Base-by-base conservation (phyloP, 768 basidiomycete genomes). In the Phaeotremella fagi region DNA sequence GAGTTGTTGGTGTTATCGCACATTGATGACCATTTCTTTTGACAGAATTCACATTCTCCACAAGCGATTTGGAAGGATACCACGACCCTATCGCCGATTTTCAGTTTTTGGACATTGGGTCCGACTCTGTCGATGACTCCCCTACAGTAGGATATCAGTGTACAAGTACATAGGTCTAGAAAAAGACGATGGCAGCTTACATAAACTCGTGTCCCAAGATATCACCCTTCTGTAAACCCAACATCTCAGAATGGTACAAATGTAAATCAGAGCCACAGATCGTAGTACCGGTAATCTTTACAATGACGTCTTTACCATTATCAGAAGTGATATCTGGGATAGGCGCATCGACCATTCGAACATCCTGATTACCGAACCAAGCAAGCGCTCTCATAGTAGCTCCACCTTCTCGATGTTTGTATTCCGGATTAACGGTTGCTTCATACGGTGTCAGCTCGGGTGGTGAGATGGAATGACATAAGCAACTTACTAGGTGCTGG, bases 11-110 rank as follows among this genome's bases (percentile, higher is more conserved):
- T 87, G n/a, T 77, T 73, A 52, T 87, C 83, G 68, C 87, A 89
- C 70, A 86, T 82, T 1, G 83, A 83, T 0, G 83, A 84, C 0
- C 85, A 76, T 61, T 85, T 85, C 71, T 87, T 72, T 72, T 86
- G 75, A 80, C 87, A 88, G 73, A 81, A 87, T 41, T 78, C 71
- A 73, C 86, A 87, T 45, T 78, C 60, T 2, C 86, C 85, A 61
- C 86, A 87, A 0, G 85, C 84, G 48, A 85, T 82, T 66, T 87
- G 85, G 81, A 88, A 88, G 1, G 82, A 83, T 0, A 82, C 80
- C n/a, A 88, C 86, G 49, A 87, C 86, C 22, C 85, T 80, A 62
- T 88, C 82, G 18, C 86, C 87, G 12, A 77, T 59, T 26, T 79
- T 74, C 52, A 86, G 72, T 43, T 82, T 81, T 33, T 72, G 81